phyloP scores from a whole-genome alignment of 495 filamentous ascomycete genomes.

The Penicillium bialowiezense region DNA sequence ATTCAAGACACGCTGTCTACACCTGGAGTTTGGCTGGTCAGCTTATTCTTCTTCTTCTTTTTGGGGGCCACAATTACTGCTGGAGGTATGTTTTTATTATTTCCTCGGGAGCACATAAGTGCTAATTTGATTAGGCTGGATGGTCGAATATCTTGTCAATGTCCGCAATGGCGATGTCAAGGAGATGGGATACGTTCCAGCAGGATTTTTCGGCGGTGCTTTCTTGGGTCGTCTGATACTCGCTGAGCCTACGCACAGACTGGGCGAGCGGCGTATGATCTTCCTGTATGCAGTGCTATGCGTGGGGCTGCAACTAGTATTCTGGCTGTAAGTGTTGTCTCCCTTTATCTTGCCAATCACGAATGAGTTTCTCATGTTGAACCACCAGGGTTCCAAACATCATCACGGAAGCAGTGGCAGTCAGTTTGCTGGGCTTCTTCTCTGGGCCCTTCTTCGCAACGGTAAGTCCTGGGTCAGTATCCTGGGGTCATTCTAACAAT shows the following conservation, averaged over 20 bases:
- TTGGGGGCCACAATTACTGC: slow-evolving; percentile 28
- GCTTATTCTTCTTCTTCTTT: slow-evolving; percentile 35
- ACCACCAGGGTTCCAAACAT: slow-evolving; percentile 27
- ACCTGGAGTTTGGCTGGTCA: slow-evolving; percentile 27
- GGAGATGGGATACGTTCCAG: slow-evolving; percentile 30
- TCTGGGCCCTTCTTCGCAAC: slow-evolving; percentile 34
- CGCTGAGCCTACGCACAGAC: slow-evolving; percentile 27
- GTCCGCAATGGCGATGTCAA: slow-evolving; percentile 30
- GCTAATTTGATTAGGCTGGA: slow-evolving; percentile 19
- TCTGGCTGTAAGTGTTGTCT: slow-evolving; percentile 29
- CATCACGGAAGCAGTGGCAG: slow-evolving; percentile 31
- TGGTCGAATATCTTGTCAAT: slow-evolving; percentile 31
- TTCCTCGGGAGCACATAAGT: background rate
- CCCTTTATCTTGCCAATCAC: too few relatives aligned
- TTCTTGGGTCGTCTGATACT: slow-evolving; percentile 28
- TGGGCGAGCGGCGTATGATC: slow-evolving; percentile 30
- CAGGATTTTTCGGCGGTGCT: slow-evolving; percentile 27
- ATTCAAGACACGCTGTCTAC: slow-evolving; percentile 22
- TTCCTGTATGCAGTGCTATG: slow-evolving; percentile 30
- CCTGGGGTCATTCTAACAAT: background rate
- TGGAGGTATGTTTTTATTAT: slow-evolving; percentile 16
- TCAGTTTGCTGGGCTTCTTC: slow-evolving; percentile 29
- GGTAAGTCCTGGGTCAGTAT: slow-evolving; percentile 5
- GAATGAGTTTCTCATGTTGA: background rate
- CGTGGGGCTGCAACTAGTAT: slow-evolving; percentile 28